Evolutionary conservation across 1,284 basidiomycete species (phyloP), one percentile per base, ranked within the genome.

Genomic region (Baeospora myosura): DNA sequence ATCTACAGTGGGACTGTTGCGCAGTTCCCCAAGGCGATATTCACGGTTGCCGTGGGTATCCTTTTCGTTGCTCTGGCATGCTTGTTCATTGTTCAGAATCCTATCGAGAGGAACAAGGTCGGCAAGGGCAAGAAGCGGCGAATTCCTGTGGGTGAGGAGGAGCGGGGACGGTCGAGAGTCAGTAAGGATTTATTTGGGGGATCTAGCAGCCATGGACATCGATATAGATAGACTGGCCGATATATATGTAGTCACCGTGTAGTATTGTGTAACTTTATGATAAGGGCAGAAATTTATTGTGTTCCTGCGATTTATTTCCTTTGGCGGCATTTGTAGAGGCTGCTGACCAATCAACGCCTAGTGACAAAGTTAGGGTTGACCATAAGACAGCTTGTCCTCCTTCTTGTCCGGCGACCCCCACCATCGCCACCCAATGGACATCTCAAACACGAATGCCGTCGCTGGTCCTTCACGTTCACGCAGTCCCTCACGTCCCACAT

Each of bases 1-100:
- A 62, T 87, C 29, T 88, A 82, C 61, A 74, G 76, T 49, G 61
- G 58, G 42, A 84, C 82, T 2, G 82, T 87, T 18, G 78, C 73
- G 0, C 61, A 53, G 7, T 81, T 69, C 53, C 83, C 83, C 14
- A 79, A 78, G 58, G 68, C 78, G 2, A 75, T 88, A 40, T 88
- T 87, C 53, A 65, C 65, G 10, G 58, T 68, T 16, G 79, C 78
- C n/a, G 71, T 63, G 4, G 60, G 55, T 14, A 63, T 85, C 26
- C 56, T 78, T 25, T 45, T 74, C 21, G 54, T 66, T 32, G 63
- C 78, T 14, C 48, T 84, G 21, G 45, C 60, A 26, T 52, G 78
- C 38, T 58, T 80, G 6, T 52, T 67, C 50, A 58, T 81, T 38
- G 66, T 88, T 35, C 65, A 71, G 40, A 75, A 75, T 16, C 69